Conservation (phyloP, 495 filamentous ascomycete genomes). For the Penicillium silybi region DNA sequence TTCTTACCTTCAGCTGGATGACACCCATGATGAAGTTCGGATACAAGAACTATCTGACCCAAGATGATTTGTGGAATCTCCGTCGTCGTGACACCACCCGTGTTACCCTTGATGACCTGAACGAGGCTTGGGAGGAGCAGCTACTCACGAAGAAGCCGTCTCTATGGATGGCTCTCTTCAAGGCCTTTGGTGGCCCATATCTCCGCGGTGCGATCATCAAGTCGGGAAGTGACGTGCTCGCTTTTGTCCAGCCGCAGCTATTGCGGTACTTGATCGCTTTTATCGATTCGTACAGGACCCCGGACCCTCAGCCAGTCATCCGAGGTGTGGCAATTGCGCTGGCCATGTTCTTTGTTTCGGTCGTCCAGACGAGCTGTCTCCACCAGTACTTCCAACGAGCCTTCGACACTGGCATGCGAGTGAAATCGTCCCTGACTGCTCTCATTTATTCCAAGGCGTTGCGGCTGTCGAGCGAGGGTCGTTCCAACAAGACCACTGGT, state of each 20-base stretch:
- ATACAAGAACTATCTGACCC: constrained; percentile 86
- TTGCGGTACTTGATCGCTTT: constrained; percentile 81
- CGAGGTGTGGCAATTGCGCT: constrained; percentile 84
- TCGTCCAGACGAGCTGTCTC: constrained; percentile 72
- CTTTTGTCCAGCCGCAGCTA: constrained; percentile 90
- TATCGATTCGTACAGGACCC: constrained; percentile 70
- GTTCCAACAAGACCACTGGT: constrained; percentile 86
- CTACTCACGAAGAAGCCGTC: constrained; percentile 71
- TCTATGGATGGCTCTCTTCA: constrained; percentile 89
- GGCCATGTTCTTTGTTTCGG: constrained; percentile 86
- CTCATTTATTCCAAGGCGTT: constrained; percentile 91
- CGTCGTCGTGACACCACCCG: constrained; percentile 75
- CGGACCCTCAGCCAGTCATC: constrained; percentile 68
- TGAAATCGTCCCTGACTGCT: constrained; percentile 83
- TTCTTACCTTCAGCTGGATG: constrained; percentile 97
- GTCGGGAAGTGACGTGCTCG: constrained; percentile 72
- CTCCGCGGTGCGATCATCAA: constrained; percentile 78
- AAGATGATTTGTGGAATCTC: constrained; percentile 96
- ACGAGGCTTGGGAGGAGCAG: constrained; percentile 73
- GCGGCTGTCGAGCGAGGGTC: constrained; percentile 87
- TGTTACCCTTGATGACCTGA: constrained; percentile 60
- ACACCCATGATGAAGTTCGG: constrained; percentile 96
- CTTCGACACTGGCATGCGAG: constrained; percentile 94
- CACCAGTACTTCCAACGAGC: constrained; percentile 97
- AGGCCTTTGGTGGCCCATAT: constrained; percentile 81